A percentile compares a stretch with the other conserved stretches of the same genome.
Evolutionary conservation across 2,329 filamentous ascomycete genomes (phyloP).

Genomic region (Helminthosporium solani): DNA sequence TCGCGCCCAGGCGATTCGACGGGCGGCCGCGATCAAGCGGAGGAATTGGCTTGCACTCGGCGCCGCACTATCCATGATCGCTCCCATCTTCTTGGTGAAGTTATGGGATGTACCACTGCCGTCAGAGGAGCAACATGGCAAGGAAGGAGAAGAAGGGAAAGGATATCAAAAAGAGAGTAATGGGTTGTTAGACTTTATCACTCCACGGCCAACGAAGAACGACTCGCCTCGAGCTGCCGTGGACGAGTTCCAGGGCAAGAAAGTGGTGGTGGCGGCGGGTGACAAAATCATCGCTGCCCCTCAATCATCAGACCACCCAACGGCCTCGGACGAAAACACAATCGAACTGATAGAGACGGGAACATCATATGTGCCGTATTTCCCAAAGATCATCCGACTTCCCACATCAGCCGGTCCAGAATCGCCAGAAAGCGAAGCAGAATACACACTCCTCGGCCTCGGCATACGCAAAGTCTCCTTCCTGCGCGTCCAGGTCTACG

Average conservation of each 20-base stretch:
- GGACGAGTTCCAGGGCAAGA: constrained; percentile 54
- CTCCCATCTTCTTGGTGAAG: constrained; percentile 37
- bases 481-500: constrained; percentile 86
- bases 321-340: constrained; percentile 51
- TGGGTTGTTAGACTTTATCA: constrained; percentile 26
- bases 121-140: constrained; percentile 18
- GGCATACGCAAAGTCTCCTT: constrained; percentile 90
- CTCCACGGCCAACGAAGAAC: constrained; percentile 27
- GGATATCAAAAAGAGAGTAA: constrained; percentile 18
- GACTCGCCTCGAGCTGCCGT: constrained; percentile 33
- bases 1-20: constrained; percentile 34
- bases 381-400: constrained; percentile 71
- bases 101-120: constrained; percentile 31
- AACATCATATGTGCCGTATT: constrained; percentile 74
- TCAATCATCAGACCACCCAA: constrained; percentile 28
- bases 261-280: constrained; percentile 61
- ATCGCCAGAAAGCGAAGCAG: constrained; percentile 37
- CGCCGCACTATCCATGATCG: constrained; percentile 39
- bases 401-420: constrained; percentile 44
- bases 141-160: constrained; percentile 22
- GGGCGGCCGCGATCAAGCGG: constrained; percentile 25
- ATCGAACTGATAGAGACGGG: constrained; percentile 78
- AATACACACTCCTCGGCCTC: constrained; percentile 86
- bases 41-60: constrained; percentile 39
- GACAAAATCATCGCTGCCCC: constrained; percentile 57